Evolutionary conservation across 352 stramenopile species (phyloP), one percentile per base, ranked within the genome.

Genomic region (Phytophthora pini): DNA sequence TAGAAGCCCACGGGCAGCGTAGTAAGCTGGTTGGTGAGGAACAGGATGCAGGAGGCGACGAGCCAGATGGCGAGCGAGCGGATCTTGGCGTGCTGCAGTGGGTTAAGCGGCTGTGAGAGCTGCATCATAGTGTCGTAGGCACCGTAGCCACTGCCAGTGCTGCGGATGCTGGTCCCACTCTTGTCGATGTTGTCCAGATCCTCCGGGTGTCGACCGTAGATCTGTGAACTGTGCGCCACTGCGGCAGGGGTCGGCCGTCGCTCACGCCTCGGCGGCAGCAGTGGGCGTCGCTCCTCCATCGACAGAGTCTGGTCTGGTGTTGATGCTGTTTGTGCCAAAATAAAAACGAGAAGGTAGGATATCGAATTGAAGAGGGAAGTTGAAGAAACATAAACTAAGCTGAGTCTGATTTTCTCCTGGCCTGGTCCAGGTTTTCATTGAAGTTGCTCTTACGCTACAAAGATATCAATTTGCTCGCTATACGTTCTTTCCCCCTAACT

Each of bases 1-100:
- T 88, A 90, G 71, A 92, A 92, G 26, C 83, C 83, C n/a, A 92
- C 83, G 17, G 81, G 76, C 9, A 92, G 72, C 59, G 80, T 89
- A 39, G 81, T 89, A 57, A 92, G 79, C 50, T 90, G 83, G 61
- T 92, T 92, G 10, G 78, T 80, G 20, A 90, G 76, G 64, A 92
- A 90, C 29, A 92, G 62, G 34, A 90, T 76, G 50, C 55, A 62
- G 17, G 79, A 82, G 7, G 76, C 77, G 36, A 76, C 54, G 43
- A 84, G 49, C 68, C 79, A 90, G 48, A 90, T 79, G 22, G 78
- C 56, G 17, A 79, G 60, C 26, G 71, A 61, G 24, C 82, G 83
- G 41, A 79, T 68, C 12, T 64, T 76, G 32, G 69, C 68, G 27
- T 79, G 54, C 32, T 78, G 79, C 40, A 92, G 53, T 51, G 79